Percentiles rank a stretch among this genome's conserved stretches.
These are phyloP conservation scores for Rhizophagus prolifer DNA, from an alignment of 192 early-diverging fungal genomes.

Conservation along the genomic window DNA sequence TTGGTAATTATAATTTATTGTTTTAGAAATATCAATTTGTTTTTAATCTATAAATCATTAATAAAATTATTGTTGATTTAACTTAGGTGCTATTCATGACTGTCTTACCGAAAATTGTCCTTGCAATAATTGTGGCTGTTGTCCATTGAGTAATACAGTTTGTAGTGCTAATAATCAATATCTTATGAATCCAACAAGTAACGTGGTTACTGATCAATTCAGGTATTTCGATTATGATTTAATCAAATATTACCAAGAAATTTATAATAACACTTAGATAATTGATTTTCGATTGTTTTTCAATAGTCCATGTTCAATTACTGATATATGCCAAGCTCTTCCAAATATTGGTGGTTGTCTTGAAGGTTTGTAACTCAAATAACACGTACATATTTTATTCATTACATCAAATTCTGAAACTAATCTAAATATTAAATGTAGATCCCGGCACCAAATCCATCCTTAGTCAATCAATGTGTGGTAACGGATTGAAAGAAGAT, in stretches of 20 bases:
- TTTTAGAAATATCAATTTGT: slow-evolving; percentile 11
- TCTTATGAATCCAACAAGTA: slow-evolving; percentile 78
- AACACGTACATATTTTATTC: not conserved
- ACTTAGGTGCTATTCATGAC: slow-evolving; percentile 80
- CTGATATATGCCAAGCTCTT: slow-evolving; percentile 32
- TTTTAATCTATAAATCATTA: not conserved
- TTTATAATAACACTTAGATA: not conserved
- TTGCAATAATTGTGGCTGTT: slow-evolving; percentile 53
- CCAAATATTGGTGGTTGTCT: slow-evolving; percentile 35
- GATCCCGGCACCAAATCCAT: slow-evolving; percentile 41
- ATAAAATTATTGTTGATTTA: slow-evolving; percentile 23
- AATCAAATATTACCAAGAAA: slow-evolving; percentile 16
- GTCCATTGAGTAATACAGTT: slow-evolving; percentile 65
- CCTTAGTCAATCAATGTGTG: slow-evolving; percentile 75
- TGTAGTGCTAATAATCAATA: slow-evolving; percentile 67
- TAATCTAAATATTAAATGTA: slow-evolving; percentile 10
- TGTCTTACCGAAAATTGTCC: slow-evolving; percentile 72
- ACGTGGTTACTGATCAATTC: slow-evolving; percentile 61
- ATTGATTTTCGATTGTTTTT: not conserved
- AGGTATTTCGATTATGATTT: slow-evolving; percentile 61
- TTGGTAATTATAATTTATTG: slow-evolving; percentile 38
- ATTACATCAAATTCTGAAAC: not conserved
- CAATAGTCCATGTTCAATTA: slow-evolving; percentile 38
- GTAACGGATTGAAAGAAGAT: slow-evolving; percentile 87
- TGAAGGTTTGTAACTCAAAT: slow-evolving; percentile 35